Evolutionary conservation across 2,329 filamentous ascomycete genomes (phyloP).

Genomic region (Alternaria sp.): DNA sequence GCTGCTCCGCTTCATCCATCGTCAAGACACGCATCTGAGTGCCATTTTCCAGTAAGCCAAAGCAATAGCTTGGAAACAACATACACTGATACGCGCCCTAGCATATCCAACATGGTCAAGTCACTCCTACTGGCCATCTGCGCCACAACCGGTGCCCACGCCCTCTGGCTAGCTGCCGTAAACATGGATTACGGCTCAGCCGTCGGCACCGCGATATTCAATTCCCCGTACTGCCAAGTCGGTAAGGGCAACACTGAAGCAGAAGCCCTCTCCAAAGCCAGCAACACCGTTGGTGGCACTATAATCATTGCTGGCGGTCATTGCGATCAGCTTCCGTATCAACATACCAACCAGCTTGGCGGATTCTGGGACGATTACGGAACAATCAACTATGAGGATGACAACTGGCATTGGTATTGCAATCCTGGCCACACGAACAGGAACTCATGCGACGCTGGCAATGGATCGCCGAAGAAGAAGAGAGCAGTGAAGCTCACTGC

Average conservation of each 20-base stretch:
- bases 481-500: too few species aligned
- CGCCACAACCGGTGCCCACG: neutral
- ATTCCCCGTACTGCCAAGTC: neutral
- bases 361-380: too few species aligned
- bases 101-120: neutral
- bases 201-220: neutral
- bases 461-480: too few species aligned
- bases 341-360: too few species aligned
- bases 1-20: neutral
- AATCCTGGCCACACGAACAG: too few species aligned
- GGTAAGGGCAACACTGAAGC: conserved; percentile 1
- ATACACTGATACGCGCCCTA: neutral
- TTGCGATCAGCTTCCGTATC: too few species aligned
- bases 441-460: too few species aligned
- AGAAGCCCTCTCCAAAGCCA: conserved; percentile 4
- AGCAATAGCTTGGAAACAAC: neutral
- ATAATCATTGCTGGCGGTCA: neutral
- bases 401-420: too few species aligned
- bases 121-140: neutral
- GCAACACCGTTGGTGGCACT: neutral
- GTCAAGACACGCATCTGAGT: neutral
- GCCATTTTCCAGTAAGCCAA: neutral
- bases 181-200: neutral
- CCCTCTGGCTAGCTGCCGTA: neutral
- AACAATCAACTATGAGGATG: too few species aligned